These are phyloP conservation scores for Chrysoporthe austroafricana DNA, from an alignment of 2,329 filamentous ascomycete species.

Conservation along the genomic window DNA sequence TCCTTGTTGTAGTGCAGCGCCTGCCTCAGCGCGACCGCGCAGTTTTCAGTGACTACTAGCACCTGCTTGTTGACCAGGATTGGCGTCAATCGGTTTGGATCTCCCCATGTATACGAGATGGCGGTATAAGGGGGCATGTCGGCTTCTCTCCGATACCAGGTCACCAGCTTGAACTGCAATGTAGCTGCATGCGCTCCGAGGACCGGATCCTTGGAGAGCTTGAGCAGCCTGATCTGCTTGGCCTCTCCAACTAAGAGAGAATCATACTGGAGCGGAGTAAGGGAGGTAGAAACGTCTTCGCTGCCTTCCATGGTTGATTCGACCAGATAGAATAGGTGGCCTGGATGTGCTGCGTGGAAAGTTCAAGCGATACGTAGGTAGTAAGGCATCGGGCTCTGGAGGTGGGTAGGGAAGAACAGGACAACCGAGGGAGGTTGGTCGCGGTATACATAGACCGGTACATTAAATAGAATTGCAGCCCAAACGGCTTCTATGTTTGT, in stretches of 20 bases:
- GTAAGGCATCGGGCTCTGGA: no score
- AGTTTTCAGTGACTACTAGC: background rate
- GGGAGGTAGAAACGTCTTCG: background rate
- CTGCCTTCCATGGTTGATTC: background rate
- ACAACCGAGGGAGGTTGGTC: no score
- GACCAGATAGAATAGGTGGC: background rate
- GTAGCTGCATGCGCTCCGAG: background rate
- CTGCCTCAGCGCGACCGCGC: background rate
- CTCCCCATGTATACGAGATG: background rate
- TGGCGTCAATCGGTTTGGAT: background rate
- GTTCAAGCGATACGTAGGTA: no score
- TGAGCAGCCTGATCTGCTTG: slow-evolving; percentile 1
- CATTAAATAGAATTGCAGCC: no score
- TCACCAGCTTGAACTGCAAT: background rate
- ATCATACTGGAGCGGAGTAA: background rate
- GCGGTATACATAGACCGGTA: no score
- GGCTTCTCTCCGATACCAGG: background rate
- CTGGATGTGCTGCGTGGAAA: background rate
- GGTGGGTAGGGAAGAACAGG: no score
- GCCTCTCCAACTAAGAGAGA: background rate
- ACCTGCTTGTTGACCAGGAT: background rate
- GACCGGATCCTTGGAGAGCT: background rate
- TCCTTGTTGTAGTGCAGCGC: background rate
- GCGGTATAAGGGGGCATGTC: background rate
- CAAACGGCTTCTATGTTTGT: no score